These are phyloP conservation scores for Plectranthus barbatus DNA, from an alignment of 257 asterid species.

Conservation along the genomic window DNA sequence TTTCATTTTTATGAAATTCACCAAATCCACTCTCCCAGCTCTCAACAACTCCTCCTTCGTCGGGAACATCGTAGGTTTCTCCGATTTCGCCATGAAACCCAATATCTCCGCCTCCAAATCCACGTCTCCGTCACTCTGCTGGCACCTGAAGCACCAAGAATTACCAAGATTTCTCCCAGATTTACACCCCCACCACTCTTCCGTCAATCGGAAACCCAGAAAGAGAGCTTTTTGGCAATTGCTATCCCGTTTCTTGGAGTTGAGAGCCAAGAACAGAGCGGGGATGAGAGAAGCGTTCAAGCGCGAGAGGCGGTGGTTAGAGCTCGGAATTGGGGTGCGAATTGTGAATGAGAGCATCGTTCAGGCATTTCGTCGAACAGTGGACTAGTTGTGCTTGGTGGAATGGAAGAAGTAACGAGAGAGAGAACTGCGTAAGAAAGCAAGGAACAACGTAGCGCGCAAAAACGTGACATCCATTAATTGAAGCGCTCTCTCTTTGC, in stretches of 20 bases:
- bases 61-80: constrained; percentile 68
- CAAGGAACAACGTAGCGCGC: constrained; percentile 34
- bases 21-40: constrained; percentile 82
- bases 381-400: background rate
- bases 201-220: constrained; percentile 22
- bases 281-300: constrained; percentile 19
- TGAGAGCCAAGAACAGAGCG: background rate
- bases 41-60: constrained; percentile 47
- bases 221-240: background rate
- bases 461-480: constrained; percentile 13
- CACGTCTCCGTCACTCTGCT: constrained; percentile 42
- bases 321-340: constrained; percentile 14
- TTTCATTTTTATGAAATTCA: constrained; percentile 51
- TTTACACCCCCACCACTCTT: constrained; percentile 8
- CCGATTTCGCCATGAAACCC: constrained; percentile 80
- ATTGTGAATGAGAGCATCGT: constrained; percentile 50
- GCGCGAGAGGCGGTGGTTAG: constrained; percentile 14
- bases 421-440: constrained; percentile 19
- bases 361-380: constrained; percentile 81
- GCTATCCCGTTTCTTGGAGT: constrained; percentile 13
- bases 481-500: background rate
- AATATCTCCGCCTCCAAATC: constrained; percentile 70
- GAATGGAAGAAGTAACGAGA: background rate
- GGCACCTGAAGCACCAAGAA: constrained; percentile 43
- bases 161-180: constrained; percentile 5